phyloP scores from a whole-genome alignment of 345 rosid species.

The Ailanthus altissimus region DNA sequence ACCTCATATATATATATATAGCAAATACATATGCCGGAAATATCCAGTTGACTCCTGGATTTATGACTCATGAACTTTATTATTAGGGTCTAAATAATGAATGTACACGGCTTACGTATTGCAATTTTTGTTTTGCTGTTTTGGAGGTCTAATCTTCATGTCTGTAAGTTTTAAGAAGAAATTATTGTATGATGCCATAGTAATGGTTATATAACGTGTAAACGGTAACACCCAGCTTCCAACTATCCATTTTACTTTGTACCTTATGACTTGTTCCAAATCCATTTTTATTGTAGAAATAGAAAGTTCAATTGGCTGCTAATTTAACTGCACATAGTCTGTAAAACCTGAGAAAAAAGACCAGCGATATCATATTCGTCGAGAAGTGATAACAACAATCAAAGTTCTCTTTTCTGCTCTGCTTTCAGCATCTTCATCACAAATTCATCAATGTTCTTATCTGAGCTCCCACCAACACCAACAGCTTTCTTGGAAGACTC shows the following conservation, averaged over 20 bases:
- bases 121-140: background rate
- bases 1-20: background rate
- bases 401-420: conserved; percentile 15
- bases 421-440: conserved; percentile 23
- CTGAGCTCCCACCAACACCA: conserved; percentile 42
- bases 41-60: background rate
- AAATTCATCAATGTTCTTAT: conserved; percentile 36
- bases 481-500: conserved; percentile 46
- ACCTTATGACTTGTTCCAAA: too few species aligned
- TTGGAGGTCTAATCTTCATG: background rate
- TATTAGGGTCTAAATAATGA: background rate
- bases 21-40: background rate
- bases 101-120: background rate
- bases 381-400: background rate
- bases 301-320: too few species aligned
- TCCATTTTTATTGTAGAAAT: too few species aligned
- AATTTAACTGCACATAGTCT: background rate
- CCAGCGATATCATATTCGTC: background rate
- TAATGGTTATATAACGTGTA: background rate
- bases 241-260: too few species aligned
- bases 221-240: background rate
- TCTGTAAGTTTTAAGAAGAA: background rate
- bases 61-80: background rate
- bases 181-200: background rate
- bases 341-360: background rate